Percentiles rank a stretch among this genome's conserved stretches.
Evolutionary conservation across 192 early-diverging fungal genomes (phyloP).

Genomic region (Entophlyctis helioformis): DNA sequence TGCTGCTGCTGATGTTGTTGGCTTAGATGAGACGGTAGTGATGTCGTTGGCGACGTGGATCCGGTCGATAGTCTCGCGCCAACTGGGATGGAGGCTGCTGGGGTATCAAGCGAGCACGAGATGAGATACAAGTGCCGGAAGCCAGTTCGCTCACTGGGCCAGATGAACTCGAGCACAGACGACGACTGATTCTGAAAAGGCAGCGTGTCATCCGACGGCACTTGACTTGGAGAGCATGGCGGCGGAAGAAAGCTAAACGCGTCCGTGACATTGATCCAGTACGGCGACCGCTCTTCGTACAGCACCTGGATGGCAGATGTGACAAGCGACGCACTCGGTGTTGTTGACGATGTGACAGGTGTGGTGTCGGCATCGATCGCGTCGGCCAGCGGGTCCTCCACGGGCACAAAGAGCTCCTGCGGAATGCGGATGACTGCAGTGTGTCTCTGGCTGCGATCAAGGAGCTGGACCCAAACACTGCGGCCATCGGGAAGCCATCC

Average conservation of each 20-base stretch:
- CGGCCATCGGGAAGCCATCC: conserved; percentile 49
- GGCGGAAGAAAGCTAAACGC: conserved; percentile 1
- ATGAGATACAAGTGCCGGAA: conserved; percentile 51
- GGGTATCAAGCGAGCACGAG: too few species aligned
- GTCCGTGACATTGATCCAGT: conserved; percentile 54
- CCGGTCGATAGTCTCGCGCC: too few species aligned
- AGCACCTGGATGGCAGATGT: conserved; percentile 39
- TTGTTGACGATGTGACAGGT: too few species aligned
- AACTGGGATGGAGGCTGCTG: too few species aligned
- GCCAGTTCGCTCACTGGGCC: conserved; percentile 45
- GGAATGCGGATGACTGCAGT: conserved; percentile 41
- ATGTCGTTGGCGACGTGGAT: too few species aligned
- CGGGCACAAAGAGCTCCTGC: conserved; percentile 29
- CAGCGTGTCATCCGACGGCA: too few species aligned
- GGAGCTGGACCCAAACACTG: conserved; percentile 44
- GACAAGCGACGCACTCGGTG: too few species aligned
- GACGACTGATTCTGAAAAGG: too few species aligned
- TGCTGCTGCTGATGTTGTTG: too few species aligned
- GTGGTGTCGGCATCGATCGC: not conserved
- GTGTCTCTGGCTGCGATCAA: conserved; percentile 38
- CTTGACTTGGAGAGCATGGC: too few species aligned
- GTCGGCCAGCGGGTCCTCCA: conserved; percentile 17
- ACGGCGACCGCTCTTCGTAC: conserved; percentile 33
- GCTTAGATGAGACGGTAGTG: too few species aligned
- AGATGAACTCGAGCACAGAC: conserved; percentile 40